phyloP scores from a whole-genome alignment of 805 yeast species.

The Wickerhamiella nectarea region DNA sequence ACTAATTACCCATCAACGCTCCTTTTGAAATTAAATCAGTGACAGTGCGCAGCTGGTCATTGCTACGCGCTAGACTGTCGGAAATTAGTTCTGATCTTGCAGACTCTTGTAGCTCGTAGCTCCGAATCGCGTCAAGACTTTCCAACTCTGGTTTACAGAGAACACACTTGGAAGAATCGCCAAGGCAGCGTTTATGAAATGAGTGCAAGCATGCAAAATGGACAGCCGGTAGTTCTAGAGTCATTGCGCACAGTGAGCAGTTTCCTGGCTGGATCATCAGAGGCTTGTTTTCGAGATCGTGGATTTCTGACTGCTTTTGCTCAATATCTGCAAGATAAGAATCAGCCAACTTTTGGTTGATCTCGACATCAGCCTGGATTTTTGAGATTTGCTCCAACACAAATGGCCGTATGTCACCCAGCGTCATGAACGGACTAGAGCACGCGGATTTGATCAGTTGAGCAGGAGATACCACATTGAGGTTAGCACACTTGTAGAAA shows the following conservation, averaged over 20 bases:
- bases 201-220: constrained; percentile 82
- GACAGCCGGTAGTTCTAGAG: constrained; percentile 62
- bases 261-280: constrained; percentile 45
- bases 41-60: constrained; percentile 58
- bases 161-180: constrained; percentile 44
- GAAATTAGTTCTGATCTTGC: constrained; percentile 54
- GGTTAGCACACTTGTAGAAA: constrained; percentile 38
- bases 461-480: constrained; percentile 50
- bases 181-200: constrained; percentile 67
- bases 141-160: constrained; percentile 61
- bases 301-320: constrained; percentile 40
- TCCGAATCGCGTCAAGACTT: constrained; percentile 43
- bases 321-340: constrained; percentile 57
- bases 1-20: constrained; percentile 33
- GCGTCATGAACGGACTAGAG: constrained; percentile 45
- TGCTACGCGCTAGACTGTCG: constrained; percentile 36
- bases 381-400: constrained; percentile 46
- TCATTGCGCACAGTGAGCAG: constrained; percentile 52
- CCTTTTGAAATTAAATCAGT: constrained; percentile 82
- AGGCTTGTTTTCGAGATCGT: constrained; percentile 35
- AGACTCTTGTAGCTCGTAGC: constrained; percentile 41
- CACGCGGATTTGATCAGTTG: constrained; percentile 65
- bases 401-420: constrained; percentile 60
- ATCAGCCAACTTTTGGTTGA: constrained; percentile 49
- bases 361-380: constrained; percentile 51